phyloP scores from a whole-genome alignment of 2,329 filamentous ascomycete genomes.

The Penicillium sclerotiorum region DNA sequence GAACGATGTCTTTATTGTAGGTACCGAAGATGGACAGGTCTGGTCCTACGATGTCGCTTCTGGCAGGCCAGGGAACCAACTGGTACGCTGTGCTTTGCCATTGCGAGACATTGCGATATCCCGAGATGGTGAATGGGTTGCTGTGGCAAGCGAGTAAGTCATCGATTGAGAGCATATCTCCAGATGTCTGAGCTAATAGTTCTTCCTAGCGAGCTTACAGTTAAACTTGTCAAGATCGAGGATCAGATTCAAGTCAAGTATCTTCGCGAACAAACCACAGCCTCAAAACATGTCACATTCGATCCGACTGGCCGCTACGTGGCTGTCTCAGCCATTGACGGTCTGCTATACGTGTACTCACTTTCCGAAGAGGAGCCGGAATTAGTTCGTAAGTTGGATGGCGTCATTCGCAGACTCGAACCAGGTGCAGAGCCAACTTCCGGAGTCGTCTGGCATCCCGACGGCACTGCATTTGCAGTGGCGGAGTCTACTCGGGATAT shows the following conservation, averaged over 20 bases:
- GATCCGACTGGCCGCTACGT: conserved; percentile 76
- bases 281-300: conserved; percentile 91
- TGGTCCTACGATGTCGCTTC: conserved; percentile 83
- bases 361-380: conserved; percentile 76
- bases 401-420: conserved; percentile 78
- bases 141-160: conserved; percentile 85
- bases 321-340: conserved; percentile 83
- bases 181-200: conserved; percentile 17
- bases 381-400: conserved; percentile 80
- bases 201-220: conserved; percentile 69
- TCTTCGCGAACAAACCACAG: conserved; percentile 78
- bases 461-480: conserved; percentile 86
- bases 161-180: not conserved
- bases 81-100: conserved; percentile 81
- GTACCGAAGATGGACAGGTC: conserved; percentile 93
- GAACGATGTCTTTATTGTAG: conserved; percentile 84
- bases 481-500: conserved; percentile 81
- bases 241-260: conserved; percentile 77
- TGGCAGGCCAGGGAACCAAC: conserved; percentile 71
- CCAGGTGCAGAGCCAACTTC: conserved; percentile 75
- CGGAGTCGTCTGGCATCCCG: conserved; percentile 85
- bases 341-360: conserved; percentile 87
- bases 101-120: conserved; percentile 85
- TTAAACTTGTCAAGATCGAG: conserved; percentile 82
- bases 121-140: conserved; percentile 80